Conservation (phyloP, 2,329 filamentous ascomycete genomes). For the Penicillium capsulatum region DNA sequence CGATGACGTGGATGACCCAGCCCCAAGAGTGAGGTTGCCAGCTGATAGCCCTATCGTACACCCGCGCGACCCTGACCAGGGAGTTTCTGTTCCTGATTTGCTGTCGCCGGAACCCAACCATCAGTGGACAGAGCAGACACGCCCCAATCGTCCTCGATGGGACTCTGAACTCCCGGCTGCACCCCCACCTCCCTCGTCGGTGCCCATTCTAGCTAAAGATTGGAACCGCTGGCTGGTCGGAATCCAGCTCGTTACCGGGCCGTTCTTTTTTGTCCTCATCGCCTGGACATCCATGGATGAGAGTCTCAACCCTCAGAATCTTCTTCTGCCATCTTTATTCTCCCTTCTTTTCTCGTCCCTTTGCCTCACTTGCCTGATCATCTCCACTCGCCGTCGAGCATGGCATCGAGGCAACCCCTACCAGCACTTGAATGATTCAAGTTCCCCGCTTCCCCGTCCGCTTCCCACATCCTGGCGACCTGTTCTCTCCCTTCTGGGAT, state of each 20-base stretch:
- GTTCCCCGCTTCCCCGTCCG: constrained; percentile 36
- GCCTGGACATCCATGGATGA: constrained; percentile 59
- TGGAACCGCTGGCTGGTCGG: constrained; percentile 93
- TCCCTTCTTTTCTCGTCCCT: constrained; percentile 66
- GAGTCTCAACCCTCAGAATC: constrained; percentile 48
- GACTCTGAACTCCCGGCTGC: constrained; percentile 41
- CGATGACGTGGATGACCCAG: constrained; percentile 12
- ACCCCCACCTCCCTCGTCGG: constrained; percentile 16
- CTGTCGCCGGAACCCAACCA: constrained; percentile 8
- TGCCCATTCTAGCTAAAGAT: constrained; percentile 38
- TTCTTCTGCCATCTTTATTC: constrained; percentile 57
- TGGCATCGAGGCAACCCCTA: constrained; percentile 18
- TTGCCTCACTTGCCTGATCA: constrained; percentile 61
- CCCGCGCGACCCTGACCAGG: constrained; percentile 15
- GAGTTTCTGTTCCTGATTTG: constrained; percentile 5
- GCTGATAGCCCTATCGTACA: constrained; percentile 36
- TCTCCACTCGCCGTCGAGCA: constrained; percentile 55
- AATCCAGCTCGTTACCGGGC: constrained; percentile 80
- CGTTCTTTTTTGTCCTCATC: constrained; percentile 74
- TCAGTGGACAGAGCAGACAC: constrained; percentile 14
- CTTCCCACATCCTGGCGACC: constrained; percentile 69
- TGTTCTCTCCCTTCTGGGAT: constrained; percentile 81
- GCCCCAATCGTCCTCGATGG: constrained; percentile 22
- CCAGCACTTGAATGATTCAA: not conserved
- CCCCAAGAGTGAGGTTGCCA: constrained; percentile 31